These are phyloP conservation scores for Scenedesmus sp. DNA, from an alignment of 163 green algal species.

Conservation along the genomic window DNA sequence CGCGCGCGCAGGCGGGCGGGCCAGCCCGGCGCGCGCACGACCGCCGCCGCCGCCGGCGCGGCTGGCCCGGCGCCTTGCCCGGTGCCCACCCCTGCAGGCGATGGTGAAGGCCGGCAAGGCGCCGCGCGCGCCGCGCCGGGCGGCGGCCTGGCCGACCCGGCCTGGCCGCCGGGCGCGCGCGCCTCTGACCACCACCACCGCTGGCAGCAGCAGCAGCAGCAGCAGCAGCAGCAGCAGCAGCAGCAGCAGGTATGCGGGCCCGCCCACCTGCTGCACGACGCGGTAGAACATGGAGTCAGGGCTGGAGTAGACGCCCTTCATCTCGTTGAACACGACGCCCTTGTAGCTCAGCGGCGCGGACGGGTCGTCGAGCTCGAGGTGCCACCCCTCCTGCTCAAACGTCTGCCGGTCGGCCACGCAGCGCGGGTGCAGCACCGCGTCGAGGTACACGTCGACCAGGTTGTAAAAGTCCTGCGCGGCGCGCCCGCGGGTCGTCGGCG, in stretches of 20 bases:
- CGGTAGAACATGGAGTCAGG: slow-evolving; percentile 92
- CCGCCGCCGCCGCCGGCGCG: no score
- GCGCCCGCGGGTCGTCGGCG: no score
- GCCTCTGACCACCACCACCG: no score
- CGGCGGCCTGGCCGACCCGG: no score
- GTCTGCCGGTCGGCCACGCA: slow-evolving; percentile 88
- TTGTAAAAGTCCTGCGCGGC: slow-evolving; percentile 99
- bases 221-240: not conserved
- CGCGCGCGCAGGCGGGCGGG: no score
- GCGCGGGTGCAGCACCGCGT: slow-evolving; percentile 94
- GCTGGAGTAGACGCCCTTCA: slow-evolving; percentile 99
- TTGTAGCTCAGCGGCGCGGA: slow-evolving; percentile 74
- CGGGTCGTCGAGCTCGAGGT: slow-evolving; percentile 70
- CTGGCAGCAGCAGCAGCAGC: not conserved
- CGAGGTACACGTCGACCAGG: slow-evolving; percentile 98
- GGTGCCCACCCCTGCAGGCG: no score
- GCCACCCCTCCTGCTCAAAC: slow-evolving; percentile 93
- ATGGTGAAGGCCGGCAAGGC: no score
- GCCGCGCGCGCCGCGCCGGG: no score
- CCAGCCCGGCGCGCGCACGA: no score
- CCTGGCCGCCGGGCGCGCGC: no score
- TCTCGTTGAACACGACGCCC: slow-evolving; percentile 99
- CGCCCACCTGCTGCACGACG: slow-evolving; percentile 27
- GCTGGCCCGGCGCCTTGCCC: no score
- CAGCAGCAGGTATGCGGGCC: not conserved